These are phyloP conservation scores for Aspergillus nidulans DNA, from an alignment of 495 filamentous ascomycete genomes.

Conservation along the genomic window DNA sequence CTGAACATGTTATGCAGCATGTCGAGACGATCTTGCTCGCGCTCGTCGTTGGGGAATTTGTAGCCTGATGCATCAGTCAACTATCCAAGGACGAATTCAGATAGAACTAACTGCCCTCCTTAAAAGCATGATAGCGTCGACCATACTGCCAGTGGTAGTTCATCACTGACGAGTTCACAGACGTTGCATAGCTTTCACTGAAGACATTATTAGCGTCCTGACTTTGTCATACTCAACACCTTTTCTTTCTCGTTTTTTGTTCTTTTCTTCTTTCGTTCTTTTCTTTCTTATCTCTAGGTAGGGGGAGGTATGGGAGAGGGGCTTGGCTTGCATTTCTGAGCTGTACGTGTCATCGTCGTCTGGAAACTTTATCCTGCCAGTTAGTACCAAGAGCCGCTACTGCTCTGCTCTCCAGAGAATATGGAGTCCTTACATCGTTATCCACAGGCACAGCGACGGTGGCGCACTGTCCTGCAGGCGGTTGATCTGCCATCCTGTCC, in stretches of 20 bases:
- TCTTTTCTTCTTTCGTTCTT: no score
- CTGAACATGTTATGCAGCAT: slow-evolving; percentile 30
- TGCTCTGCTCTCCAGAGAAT: neutral
- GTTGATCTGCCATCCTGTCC: neutral
- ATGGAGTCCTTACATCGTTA: neutral
- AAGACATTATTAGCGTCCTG: neutral
- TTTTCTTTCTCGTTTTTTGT: no score
- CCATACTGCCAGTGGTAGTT: neutral
- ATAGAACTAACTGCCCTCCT: neutral
- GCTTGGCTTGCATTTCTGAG: slow-evolving; percentile 1
- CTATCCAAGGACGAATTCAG: no score
- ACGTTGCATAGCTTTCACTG: slow-evolving; percentile 6
- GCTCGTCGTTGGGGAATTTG: slow-evolving; percentile 24
- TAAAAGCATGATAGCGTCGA: slow-evolving; percentile 1
- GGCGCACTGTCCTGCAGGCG: neutral
- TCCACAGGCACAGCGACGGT: neutral
- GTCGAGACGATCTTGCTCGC: slow-evolving; percentile 26
- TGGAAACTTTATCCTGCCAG: neutral
- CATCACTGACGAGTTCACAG: neutral
- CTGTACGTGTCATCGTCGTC: neutral
- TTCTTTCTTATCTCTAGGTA: no score
- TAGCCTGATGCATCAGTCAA: neutral
- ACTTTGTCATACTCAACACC: no score
- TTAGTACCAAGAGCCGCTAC: no score
- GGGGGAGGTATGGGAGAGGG: no score